Percentiles rank a stretch among this genome's conserved stretches.
Conservation (phyloP, 2,329 filamentous ascomycete species). For the Xylariaceae sp. region DNA sequence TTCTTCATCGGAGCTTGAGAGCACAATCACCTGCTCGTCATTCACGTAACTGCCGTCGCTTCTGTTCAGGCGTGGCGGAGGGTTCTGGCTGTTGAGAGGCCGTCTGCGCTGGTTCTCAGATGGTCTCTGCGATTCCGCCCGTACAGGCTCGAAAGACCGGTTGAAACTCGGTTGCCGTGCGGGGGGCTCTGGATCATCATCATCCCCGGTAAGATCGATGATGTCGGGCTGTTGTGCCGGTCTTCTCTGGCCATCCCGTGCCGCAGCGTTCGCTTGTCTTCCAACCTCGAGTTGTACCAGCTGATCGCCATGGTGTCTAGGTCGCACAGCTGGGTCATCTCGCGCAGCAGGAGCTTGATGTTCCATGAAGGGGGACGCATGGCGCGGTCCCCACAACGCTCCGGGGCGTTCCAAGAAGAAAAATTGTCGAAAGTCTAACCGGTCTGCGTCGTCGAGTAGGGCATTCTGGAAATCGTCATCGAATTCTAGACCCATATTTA, state of each 20-base stretch:
- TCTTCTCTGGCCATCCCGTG: conserved; percentile 1
- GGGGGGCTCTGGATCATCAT: conserved; percentile 16
- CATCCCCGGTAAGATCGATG: conserved; percentile 30
- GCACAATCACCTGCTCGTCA: conserved; percentile 25
- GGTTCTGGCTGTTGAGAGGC: conserved; percentile 22
- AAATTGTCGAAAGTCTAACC: neutral
- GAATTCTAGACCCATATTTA: conserved; percentile 5
- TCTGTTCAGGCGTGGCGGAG: conserved; percentile 27
- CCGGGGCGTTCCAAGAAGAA: no score
- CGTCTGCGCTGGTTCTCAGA: conserved; percentile 24
- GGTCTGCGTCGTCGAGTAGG: conserved; percentile 3
- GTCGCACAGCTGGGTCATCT: neutral
- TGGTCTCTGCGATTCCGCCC: conserved; percentile 4
- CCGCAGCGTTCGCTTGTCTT: conserved; percentile 5
- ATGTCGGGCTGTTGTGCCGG: conserved; percentile 19
- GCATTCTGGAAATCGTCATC: neutral
- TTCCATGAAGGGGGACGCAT: conserved; percentile 9
- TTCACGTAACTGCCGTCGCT: conserved; percentile 30
- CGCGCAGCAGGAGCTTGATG: neutral
- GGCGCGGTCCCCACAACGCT: conserved; percentile 3
- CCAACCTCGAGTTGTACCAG: conserved; percentile 25
- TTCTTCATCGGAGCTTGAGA: conserved; percentile 29
- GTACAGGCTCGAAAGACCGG: conserved; percentile 8
- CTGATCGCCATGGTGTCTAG: conserved; percentile 20
- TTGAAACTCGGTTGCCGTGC: neutral